phyloP scores from a whole-genome alignment of 805 yeast species.

The Lipomyces spencermartinsiae region DNA sequence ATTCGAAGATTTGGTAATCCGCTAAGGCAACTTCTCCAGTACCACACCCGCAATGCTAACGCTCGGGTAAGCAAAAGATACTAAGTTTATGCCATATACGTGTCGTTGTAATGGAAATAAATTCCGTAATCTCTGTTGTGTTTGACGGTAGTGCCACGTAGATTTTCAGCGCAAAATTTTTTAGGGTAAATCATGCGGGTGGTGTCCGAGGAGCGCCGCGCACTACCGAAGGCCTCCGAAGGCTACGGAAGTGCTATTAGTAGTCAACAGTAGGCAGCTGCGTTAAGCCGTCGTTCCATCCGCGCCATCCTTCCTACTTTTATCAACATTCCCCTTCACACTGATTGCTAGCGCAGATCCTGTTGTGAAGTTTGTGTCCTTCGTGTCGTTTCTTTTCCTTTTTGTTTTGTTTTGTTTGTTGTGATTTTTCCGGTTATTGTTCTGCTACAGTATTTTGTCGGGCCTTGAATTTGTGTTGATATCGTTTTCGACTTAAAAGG shows the following conservation, averaged over 20 bases:
- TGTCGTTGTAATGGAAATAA: not conserved
- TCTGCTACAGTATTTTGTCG: conserved; percentile 5
- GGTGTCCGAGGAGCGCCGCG: not conserved
- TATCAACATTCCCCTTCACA: conserved; percentile 13
- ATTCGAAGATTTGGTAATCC: not conserved
- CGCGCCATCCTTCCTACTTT: conserved; percentile 10
- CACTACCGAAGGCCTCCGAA: conserved; percentile 1
- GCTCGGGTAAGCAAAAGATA: too few species aligned
- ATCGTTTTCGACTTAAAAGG: not conserved
- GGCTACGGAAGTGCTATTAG: not conserved
- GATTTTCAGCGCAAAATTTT: not conserved
- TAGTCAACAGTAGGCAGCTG: not conserved
- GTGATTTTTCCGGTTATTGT: conserved; percentile 4
- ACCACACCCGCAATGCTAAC: not conserved
- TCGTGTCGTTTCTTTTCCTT: not conserved
- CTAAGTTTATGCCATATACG: not conserved
- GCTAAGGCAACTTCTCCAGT: not conserved
- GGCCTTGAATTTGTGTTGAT: not conserved
- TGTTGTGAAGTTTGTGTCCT: not conserved
- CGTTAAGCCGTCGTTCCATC: not conserved
- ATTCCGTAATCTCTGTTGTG: not conserved
- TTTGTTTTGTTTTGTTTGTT: conserved; percentile 12
- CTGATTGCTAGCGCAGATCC: not conserved
- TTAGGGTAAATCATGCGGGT: not conserved
- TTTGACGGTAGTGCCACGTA: not conserved